A percentile compares a stretch with the other conserved stretches of the same genome.
Conservation (phyloP, 495 filamentous ascomycete genomes). For the Xylaria intraflava region DNA sequence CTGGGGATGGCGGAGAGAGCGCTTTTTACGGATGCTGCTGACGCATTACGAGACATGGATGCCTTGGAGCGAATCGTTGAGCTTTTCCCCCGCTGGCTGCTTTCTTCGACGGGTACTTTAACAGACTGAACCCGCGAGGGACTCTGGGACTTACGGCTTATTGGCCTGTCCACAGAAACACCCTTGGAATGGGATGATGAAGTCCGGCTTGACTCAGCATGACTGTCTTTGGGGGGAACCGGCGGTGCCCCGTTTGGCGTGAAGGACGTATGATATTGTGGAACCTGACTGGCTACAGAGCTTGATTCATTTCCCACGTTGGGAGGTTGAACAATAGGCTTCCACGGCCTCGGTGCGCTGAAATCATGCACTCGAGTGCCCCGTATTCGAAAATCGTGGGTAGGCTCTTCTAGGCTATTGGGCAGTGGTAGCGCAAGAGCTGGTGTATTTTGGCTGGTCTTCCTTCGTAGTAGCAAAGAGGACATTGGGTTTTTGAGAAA, state of each 20-base stretch:
- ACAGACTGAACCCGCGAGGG: constrained; percentile 18
- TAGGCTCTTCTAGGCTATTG: constrained; percentile 20
- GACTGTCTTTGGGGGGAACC: constrained; percentile 34
- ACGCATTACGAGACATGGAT: constrained; percentile 32
- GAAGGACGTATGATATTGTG: constrained; percentile 14
- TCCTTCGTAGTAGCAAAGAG: constrained; percentile 35
- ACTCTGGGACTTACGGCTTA: constrained; percentile 8
- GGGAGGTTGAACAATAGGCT: constrained; percentile 31
- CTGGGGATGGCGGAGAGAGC: constrained; percentile 53
- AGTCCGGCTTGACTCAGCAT: constrained; percentile 18
- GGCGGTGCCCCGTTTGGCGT: constrained; percentile 19
- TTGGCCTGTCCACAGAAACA: constrained; percentile 14
- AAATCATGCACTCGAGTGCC: constrained; percentile 88
- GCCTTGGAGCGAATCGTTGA: constrained; percentile 27
- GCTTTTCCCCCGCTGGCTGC: constrained; percentile 31
- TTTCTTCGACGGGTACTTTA: constrained; percentile 4
- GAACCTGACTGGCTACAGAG: constrained; percentile 10
- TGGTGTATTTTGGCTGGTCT: constrained; percentile 35
- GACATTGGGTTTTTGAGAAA: constrained; percentile 48
- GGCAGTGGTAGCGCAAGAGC: constrained; percentile 47
- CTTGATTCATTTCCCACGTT: constrained; percentile 10
- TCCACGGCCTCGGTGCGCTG: constrained; percentile 67
- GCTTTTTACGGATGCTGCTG: constrained; percentile 35
- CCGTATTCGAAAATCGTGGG: constrained; percentile 75
- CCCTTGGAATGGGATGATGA: constrained; percentile 29